These are phyloP conservation scores for Aspergillus phoenicis DNA, from an alignment of 2,329 filamentous ascomycete genomes.

Conservation along the genomic window DNA sequence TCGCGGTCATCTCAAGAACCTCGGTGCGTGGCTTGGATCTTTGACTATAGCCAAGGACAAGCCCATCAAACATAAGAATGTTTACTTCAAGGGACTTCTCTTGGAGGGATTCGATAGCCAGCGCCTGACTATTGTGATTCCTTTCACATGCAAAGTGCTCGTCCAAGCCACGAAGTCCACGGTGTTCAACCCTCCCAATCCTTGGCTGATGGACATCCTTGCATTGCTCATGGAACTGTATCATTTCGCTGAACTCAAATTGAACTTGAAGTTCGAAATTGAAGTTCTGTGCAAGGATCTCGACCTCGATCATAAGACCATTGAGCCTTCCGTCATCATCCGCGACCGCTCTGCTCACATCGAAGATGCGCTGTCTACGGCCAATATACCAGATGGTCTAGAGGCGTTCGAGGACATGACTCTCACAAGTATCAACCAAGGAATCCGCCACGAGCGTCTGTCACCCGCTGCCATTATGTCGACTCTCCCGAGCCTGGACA, in stretches of 20 bases:
- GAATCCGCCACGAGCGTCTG: constrained; percentile 70
- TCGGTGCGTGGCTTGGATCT: constrained; percentile 90
- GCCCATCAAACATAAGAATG: constrained; percentile 93
- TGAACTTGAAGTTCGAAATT: constrained; percentile 98
- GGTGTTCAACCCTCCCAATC: constrained; percentile 92
- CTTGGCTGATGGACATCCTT: constrained; percentile 97
- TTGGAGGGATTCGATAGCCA: constrained; percentile 94
- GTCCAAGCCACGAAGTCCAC: constrained; percentile 81
- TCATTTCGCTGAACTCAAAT: constrained; percentile 86
- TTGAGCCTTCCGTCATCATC: constrained; percentile 85
- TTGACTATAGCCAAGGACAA: constrained; percentile 91
- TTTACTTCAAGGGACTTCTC: constrained; percentile 93
- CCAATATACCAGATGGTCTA: constrained; percentile 66
- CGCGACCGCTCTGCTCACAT: constrained; percentile 72
- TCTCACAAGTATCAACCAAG: constrained; percentile 71
- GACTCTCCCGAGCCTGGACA: constrained; percentile 79
- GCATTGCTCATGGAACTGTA: constrained; percentile 90
- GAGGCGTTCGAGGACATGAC: constrained; percentile 84
- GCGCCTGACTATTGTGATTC: constrained; percentile 86
- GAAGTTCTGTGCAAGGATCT: constrained; percentile 95
- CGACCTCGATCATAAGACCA: constrained; percentile 85
- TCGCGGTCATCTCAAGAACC: constrained; percentile 84
- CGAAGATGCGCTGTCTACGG: constrained; percentile 55
- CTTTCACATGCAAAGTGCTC: constrained; percentile 95
- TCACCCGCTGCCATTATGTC: constrained; percentile 77